Evolutionary conservation across 2,329 filamentous ascomycete species (phyloP), one percentile per base, ranked within the genome.

Genomic region (Aspergillus udagawae): DNA sequence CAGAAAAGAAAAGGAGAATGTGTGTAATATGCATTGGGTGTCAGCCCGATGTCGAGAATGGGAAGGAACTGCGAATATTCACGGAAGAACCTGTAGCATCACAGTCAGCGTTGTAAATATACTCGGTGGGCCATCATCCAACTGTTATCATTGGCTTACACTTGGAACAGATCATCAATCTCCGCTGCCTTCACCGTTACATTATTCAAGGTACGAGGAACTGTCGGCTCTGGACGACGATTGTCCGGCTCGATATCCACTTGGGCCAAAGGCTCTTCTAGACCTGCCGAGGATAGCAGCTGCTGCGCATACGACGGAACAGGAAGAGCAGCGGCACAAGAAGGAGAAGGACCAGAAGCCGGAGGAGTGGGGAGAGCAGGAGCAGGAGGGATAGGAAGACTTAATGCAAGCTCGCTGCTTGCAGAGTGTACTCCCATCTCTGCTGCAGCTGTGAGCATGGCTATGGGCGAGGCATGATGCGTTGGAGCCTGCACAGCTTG

Each of bases 1-100:
- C 92, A 96, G 74, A 96, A 96, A 1, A 96, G 82, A 14, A 96
- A 80, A 3, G 87, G 86, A 52, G 91, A 89, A 66, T 93, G 88
- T 58, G 86, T 83, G 68, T 89, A 89, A 70, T 90, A 94, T 57
- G 86, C 80, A 49, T 94, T 88, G 1, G 91, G 88, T 0, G 83
- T 76, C 62, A 87, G 85, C 9, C 80, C 70, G 5, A 68, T 66
- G 42, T 77, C 73, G 0, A 77, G 64, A 17, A 77, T 69, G 0
- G 75, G 74, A 12, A 77, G 57, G 29, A 77, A 74, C 4, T 65
- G 65, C 2, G 73, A 66, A 61, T 75, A 76, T 21, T 75, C 66
- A 0, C 64, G 64, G 56, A 76, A 77, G 55, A 71, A 77, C 23
- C 73, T 76, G 25, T 0, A 3, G 5, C 14, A 14, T 4, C 8